These are phyloP conservation scores for Plantago major DNA, from an alignment of 257 asterid species.

Conservation along the genomic window DNA sequence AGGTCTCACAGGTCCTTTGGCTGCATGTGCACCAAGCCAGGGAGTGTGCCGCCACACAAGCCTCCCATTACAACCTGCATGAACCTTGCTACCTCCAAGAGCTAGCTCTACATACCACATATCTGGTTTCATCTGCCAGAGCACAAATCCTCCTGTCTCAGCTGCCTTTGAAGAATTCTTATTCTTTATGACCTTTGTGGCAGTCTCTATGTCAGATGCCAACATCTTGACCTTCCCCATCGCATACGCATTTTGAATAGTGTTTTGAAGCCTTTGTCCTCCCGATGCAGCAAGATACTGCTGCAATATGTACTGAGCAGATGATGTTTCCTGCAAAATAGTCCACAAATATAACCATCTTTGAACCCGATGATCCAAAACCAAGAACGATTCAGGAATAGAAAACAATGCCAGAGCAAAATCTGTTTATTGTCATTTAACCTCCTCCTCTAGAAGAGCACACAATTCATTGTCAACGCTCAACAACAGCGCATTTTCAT, in stretches of 20 bases:
- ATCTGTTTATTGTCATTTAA: neutral
- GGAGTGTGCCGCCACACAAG: conserved; percentile 62
- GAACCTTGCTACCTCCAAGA: conserved; percentile 54
- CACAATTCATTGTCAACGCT: no score
- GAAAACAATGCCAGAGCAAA: neutral
- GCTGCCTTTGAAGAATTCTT: conserved; percentile 38
- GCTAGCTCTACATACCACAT: conserved; percentile 62
- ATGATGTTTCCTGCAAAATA: conserved; percentile 40
- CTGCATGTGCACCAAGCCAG: conserved; percentile 57
- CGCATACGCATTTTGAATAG: conserved; percentile 47
- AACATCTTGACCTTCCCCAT: conserved; percentile 54
- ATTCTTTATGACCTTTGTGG: conserved; percentile 43
- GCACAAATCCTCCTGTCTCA: conserved; percentile 49
- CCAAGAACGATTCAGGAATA: conserved; percentile 17
- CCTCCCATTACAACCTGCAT: conserved; percentile 53
- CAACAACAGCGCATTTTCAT: no score
- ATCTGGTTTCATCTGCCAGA: conserved; percentile 60
- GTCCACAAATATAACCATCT: neutral
- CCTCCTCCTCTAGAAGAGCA: no score
- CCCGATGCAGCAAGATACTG: conserved; percentile 57
- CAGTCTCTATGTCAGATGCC: conserved; percentile 52
- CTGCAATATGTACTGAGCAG: conserved; percentile 57
- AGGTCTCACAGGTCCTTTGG: conserved; percentile 59
- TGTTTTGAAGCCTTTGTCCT: conserved; percentile 47
- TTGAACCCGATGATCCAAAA: conserved; percentile 33